Base-by-base conservation (phyloP, 2,329 filamentous ascomycete species). In the Colletotrichum siamense region DNA sequence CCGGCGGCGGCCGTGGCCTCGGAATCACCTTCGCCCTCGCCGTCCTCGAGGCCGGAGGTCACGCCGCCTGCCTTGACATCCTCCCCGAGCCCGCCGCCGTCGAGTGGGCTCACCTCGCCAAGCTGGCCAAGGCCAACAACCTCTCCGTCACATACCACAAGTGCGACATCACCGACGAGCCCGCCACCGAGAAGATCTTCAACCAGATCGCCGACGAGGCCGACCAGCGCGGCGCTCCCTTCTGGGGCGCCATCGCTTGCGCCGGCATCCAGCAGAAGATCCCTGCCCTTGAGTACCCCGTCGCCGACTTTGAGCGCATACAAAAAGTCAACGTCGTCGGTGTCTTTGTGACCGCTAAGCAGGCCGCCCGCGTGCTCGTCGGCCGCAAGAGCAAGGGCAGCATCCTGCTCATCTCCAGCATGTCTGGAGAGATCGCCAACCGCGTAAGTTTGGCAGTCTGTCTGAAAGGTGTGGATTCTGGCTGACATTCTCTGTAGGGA, bases 261-360 rank as follows among this genome's bases (percentile, higher is more conserved):
- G 88, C 88, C 15, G 88, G 88, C 24, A 88, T 90, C 52, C 87
- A 89, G 77, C 87, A 88, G 76, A 86, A 87, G 79, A 81, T 85
- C 2, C 84, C 86, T 2, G 88, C 88, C 2, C 77, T 89, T 49
- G 87, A 89, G 12, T 89, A 89, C 69, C 84, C 86, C 5, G 81
- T 85, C 30, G 82, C 92, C 82, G 91, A 91, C 82, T 95, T 93
- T 88, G 89, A 92, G 80, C 90, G 93, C 83, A 92, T 95, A 79
- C 87, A 95, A 81, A 88, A 92, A 81, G 92, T 94, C 78, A 94
- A 95, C 82, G 85, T 95, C 79, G 94, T 89, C 65, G 94, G 94
- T n/a, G 91, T 90, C 30, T 93, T 92, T 84, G 88, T 93, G 83
- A 94, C 93, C 80, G 93, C 93, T 75, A 93, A 94, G 85, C 92